phyloP scores from a whole-genome alignment of 495 filamentous ascomycete genomes.

The Talaromyces trachyspermus region DNA sequence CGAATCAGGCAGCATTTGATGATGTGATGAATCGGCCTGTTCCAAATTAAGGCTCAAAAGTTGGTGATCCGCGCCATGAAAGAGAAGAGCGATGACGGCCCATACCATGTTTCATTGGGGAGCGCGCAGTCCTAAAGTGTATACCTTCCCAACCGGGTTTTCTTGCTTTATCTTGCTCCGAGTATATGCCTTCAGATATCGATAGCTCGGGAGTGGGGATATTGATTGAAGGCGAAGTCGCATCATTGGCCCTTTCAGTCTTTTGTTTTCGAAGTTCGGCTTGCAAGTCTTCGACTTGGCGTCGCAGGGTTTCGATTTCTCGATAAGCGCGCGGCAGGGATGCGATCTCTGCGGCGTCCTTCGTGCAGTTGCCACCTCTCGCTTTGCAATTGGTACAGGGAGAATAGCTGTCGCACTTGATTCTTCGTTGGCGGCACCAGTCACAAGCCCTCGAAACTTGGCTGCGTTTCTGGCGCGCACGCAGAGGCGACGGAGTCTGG shows the following conservation, averaged over 20 bases:
- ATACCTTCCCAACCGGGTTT: conserved; percentile 18
- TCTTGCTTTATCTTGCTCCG: conserved; percentile 1
- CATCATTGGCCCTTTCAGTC: neutral
- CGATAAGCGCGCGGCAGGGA: conserved; percentile 18
- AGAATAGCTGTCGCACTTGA: conserved; percentile 32
- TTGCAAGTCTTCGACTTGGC: conserved; percentile 31
- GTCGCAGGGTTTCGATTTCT: conserved; percentile 35
- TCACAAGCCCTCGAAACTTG: conserved; percentile 37
- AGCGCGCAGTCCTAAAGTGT: conserved; percentile 12
- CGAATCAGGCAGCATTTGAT: neutral
- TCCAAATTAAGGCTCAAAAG: neutral
- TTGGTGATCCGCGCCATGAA: conserved; percentile 23
- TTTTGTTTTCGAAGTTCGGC: conserved; percentile 15
- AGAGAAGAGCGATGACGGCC: conserved; percentile 23
- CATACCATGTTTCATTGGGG: conserved; percentile 17
- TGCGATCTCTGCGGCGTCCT: conserved; percentile 20
- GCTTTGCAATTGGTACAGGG: conserved; percentile 34
- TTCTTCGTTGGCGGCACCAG: conserved; percentile 33
- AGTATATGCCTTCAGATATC: neutral
- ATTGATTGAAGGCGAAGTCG: neutral
- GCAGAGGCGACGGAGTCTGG: too few species aligned
- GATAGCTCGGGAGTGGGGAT: neutral
- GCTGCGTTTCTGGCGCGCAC: neutral
- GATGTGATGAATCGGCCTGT: neutral
- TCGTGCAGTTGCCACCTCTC: conserved; percentile 27